Evolutionary conservation across 768 basidiomycete species (phyloP).

Genomic region (Termitomyces sp.): DNA sequence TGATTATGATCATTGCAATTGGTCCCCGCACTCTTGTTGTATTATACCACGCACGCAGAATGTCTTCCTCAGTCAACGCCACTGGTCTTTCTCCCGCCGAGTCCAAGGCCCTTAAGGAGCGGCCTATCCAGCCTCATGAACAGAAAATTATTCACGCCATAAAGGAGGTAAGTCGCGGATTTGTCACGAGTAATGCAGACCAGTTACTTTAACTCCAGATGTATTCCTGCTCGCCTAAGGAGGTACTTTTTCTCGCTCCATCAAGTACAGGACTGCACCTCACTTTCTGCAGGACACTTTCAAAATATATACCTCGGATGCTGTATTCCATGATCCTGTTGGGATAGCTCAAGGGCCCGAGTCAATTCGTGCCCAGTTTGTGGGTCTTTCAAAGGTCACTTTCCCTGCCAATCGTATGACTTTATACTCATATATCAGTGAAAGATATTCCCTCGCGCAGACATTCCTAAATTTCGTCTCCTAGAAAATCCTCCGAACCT

Average conservation of each 20-base stretch:
- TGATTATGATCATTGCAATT: not conserved
- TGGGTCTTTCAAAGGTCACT: not conserved
- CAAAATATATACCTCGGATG: not conserved
- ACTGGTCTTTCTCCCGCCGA: not conserved
- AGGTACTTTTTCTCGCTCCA: not conserved
- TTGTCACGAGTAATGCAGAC: not conserved
- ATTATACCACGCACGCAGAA: not conserved
- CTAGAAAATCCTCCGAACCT: not conserved
- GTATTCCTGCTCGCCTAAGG: not conserved
- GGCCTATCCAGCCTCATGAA: not conserved
- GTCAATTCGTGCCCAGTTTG: constrained; percentile 1
- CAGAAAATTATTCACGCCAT: not conserved
- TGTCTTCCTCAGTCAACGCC: not conserved
- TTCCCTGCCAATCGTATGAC: too few relatives aligned
- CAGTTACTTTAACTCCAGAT: not conserved
- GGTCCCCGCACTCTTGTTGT: not conserved
- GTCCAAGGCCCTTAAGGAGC: not conserved
- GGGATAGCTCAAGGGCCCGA: constrained; percentile 1
- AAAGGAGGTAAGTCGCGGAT: not conserved
- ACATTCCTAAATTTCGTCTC: not conserved
- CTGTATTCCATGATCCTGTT: constrained; percentile 3
- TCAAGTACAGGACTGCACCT: too few relatives aligned
- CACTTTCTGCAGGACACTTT: not conserved
- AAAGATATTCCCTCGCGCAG: not conserved
- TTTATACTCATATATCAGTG: not conserved